Evolutionary conservation across 306 rosid species (phyloP).

Genomic region (Fagus crenata): DNA sequence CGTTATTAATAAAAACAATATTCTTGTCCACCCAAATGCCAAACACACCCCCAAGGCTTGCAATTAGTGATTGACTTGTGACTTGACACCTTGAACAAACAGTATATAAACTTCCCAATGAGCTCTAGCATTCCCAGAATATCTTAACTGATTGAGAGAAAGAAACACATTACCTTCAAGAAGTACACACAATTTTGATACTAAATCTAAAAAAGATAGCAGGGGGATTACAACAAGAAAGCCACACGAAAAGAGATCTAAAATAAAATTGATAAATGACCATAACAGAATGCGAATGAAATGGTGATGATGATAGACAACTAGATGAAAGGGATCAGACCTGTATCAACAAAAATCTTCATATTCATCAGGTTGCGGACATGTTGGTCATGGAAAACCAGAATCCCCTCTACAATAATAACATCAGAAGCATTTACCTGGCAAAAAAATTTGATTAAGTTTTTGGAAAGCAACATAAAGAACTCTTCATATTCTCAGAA

Average conservation of each 20-base stretch:
- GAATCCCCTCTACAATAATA: conserved; percentile 94
- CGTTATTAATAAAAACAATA: neutral
- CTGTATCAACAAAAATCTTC: conserved; percentile 98
- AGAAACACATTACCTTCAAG: neutral
- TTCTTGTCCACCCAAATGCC: neutral
- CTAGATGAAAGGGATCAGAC: conserved; percentile 39
- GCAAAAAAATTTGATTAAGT: conserved; percentile 18
- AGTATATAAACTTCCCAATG: neutral
- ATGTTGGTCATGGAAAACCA: conserved; percentile 90
- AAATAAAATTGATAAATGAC: neutral
- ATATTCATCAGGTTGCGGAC: conserved; percentile 93
- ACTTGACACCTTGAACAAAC: neutral
- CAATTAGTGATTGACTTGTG: neutral
- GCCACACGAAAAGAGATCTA: neutral
- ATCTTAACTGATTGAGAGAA: neutral
- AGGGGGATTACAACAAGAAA: neutral
- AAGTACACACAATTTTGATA: neutral
- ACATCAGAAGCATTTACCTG: conserved; percentile 98
- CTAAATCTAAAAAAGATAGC: neutral
- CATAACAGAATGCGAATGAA: neutral
- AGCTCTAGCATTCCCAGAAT: neutral
- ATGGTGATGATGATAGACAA: neutral
- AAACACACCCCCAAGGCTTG: neutral
- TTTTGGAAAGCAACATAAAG: neutral
- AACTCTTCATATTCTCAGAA: neutral